Percentiles rank a stretch among this genome's conserved stretches.
These are phyloP conservation scores for Exophiala spinifera DNA, from an alignment of 2,329 filamentous ascomycete genomes.

Conservation along the genomic window DNA sequence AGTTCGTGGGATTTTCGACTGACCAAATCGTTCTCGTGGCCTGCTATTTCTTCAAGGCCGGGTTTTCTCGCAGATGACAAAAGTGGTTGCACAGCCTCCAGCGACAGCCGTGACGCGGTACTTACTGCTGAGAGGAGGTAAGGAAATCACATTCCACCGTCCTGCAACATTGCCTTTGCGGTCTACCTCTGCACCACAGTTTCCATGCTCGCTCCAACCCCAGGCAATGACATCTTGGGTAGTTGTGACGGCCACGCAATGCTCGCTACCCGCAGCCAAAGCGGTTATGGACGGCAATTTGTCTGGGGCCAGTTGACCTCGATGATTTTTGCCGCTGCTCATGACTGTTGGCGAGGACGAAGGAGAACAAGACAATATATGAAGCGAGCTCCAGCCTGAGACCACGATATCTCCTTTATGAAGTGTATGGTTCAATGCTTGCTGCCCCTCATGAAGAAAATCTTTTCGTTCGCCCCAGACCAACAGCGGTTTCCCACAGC, in stretches of 20 bases:
- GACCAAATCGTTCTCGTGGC: slow-evolving; percentile 4
- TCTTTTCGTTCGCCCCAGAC: slow-evolving; percentile 14
- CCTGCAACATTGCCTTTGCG: slow-evolving; percentile 65
- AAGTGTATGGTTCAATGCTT: background rate
- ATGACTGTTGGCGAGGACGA: slow-evolving; percentile 2
- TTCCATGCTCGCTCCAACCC: slow-evolving; percentile 98
- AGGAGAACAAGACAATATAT: slow-evolving; percentile 57
- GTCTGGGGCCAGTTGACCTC: slow-evolving; percentile 71
- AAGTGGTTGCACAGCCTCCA: slow-evolving; percentile 89
- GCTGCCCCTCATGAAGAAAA: slow-evolving; percentile 1
- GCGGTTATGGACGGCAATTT: slow-evolving; percentile 57
- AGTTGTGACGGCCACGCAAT: slow-evolving; percentile 69
- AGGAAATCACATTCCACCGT: slow-evolving; percentile 56
- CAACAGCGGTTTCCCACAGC: slow-evolving; percentile 29
- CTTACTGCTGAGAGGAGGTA: slow-evolving; percentile 42
- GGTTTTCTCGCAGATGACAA: slow-evolving; percentile 49
- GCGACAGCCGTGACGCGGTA: slow-evolving; percentile 61
- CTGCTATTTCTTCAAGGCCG: too few species aligned
- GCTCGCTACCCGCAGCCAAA: slow-evolving; percentile 86
- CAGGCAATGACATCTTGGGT: slow-evolving; percentile 71
- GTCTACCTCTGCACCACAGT: slow-evolving; percentile 71
- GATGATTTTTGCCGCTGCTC: slow-evolving; percentile 82
- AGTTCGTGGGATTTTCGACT: slow-evolving; percentile 46
- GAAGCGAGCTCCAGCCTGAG: slow-evolving; percentile 20
- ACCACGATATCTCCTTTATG: background rate